phyloP scores from a whole-genome alignment of 257 asterid genomes.

The Apocynum venetum region DNA sequence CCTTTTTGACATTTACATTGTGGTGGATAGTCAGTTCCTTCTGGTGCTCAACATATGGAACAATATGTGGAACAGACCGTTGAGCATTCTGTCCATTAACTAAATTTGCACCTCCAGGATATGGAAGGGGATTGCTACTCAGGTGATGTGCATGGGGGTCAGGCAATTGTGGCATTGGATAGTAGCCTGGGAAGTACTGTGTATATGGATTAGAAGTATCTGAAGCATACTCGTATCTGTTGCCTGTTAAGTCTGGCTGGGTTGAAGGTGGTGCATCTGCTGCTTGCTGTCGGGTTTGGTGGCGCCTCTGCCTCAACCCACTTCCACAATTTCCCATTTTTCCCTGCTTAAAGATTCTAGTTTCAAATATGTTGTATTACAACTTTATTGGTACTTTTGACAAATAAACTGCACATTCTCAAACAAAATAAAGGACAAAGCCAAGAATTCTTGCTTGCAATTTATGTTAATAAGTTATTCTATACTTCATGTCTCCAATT shows the following conservation, averaged over 20 bases:
- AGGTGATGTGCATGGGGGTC: neutral
- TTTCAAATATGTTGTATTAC: neutral
- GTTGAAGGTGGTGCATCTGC: neutral
- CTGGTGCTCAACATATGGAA: conserved; percentile 82
- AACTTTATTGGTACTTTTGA: neutral
- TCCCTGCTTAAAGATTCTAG: neutral
- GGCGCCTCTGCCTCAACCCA: neutral
- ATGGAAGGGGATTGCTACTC: neutral
- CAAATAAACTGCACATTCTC: neutral
- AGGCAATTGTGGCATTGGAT: conserved; percentile 5
- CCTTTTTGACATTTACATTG: conserved; percentile 85
- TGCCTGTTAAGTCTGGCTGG: neutral
- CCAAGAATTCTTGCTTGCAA: neutral
- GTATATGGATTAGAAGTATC: neutral
- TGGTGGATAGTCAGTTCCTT: conserved; percentile 80
- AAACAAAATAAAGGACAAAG: neutral
- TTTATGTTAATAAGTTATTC: neutral
- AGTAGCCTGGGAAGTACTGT: conserved; percentile 3
- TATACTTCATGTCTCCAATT: neutral
- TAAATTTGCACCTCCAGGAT: conserved; percentile 1
- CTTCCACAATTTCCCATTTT: conserved; percentile 5
- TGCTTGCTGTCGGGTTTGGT: neutral
- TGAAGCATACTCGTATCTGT: neutral
- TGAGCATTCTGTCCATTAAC: neutral
- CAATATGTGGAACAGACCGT: neutral